Base-by-base conservation (phyloP, 169 alveolate genomes). In the Neospora caninum region DNA sequence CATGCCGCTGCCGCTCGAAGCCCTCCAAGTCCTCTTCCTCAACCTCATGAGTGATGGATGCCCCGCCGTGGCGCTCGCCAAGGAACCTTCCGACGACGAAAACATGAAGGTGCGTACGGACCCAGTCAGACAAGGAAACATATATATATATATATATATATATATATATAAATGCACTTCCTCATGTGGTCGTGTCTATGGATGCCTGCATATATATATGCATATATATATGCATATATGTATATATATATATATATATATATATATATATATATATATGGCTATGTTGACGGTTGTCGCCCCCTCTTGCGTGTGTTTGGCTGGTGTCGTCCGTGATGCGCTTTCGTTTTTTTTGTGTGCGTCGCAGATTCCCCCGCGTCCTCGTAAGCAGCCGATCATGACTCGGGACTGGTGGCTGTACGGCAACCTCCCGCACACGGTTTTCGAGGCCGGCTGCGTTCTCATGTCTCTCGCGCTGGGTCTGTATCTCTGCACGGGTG, bases 11-110 rank as follows among this genome's bases (percentile, higher is more conserved):
- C 99, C 99, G 22, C 97, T 98, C 54, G 99, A 97, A 94, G 99
- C 99, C 39, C 97, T 98, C 53, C 96, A 94, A 84, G 98, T 98
- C 49, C 96, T 98, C 88, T 98, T 98, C 96, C 95, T 98, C 86
- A 98, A 98, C 94, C 94, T 98, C 82, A 97, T 98, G 97, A 97
- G 99, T 42, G 99, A 98, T 95, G 98, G 99, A 91, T 97, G 98
- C 49, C 99, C 99, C 39, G 99, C 99, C 54, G 99, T 98, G 69
- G 99, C 99, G 34, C 95, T 98, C 70, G 97, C 98, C 84, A 96
- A 97, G 88, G 99, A 98, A 93, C 99, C 99, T 38, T 98, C 99
- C 42, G 98, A 97, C 80, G 98, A 94, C 45, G 97, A 97, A 93
- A 97, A 97, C 95, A 97, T 98, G 99, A 96, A 96, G 93, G 95